Conservation (phyloP, 2,329 filamentous ascomycete species). For the Xylaria polymorpha region DNA sequence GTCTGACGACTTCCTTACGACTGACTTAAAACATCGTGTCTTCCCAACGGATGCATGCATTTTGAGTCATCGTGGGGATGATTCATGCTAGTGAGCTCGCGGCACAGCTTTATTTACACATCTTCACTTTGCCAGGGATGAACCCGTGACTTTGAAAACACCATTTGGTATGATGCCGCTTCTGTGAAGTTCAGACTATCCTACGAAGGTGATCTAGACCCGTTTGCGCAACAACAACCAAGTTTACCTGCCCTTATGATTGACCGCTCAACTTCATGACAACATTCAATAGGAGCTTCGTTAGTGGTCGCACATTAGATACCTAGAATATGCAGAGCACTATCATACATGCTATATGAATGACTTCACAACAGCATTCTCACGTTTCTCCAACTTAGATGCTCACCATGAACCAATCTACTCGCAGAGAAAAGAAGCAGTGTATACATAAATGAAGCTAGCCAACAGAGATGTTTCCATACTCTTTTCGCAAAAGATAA, state of each 20-base stretch:
- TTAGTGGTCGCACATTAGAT: not conserved
- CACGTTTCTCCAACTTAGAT: not conserved
- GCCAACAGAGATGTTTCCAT: not conserved
- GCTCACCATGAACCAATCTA: not conserved
- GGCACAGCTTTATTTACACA: not conserved
- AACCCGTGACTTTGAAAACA: not conserved
- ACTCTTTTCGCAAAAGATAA: not conserved
- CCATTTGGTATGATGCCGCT: too few relatives aligned
- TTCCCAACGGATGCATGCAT: not conserved
- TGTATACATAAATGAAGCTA: not conserved
- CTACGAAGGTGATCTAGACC: too few relatives aligned
- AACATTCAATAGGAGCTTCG: too few relatives aligned
- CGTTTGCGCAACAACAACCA: too few relatives aligned
- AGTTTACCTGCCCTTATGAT: too few relatives aligned
- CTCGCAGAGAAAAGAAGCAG: not conserved
- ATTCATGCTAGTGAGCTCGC: not conserved
- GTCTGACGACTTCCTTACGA: constrained; percentile 9
- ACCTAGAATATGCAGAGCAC: not conserved
- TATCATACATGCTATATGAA: not conserved
- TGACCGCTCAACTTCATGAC: too few relatives aligned
- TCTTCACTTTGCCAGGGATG: not conserved
- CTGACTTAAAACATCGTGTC: not conserved
- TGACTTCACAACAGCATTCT: not conserved
- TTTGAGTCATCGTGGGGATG: not conserved
- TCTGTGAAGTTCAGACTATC: too few relatives aligned